Conservation (phyloP, 2,329 filamentous ascomycete species). For the Fusarium tuaranense region DNA sequence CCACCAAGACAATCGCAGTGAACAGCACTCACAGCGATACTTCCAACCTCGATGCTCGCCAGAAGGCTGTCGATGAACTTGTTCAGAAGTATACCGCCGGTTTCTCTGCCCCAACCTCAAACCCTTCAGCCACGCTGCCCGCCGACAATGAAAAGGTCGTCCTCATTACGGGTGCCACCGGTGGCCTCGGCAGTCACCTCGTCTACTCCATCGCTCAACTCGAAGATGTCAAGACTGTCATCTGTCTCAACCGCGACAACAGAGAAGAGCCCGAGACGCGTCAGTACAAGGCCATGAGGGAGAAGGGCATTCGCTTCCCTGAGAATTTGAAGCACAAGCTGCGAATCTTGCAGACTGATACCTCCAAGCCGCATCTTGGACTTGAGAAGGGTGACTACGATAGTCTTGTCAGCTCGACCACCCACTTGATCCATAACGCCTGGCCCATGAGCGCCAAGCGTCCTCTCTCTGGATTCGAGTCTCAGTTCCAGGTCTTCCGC, state of each 20-base stretch:
- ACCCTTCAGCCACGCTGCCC: fast-evolving
- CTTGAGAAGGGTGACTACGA: background rate
- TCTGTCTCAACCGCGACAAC: conserved; percentile 25
- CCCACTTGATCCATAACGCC: conserved; percentile 37
- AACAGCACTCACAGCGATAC: background rate
- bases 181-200: conserved; percentile 23
- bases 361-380: conserved; percentile 14
- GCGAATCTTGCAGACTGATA: conserved; percentile 12
- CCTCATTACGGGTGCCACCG: conserved; percentile 18
- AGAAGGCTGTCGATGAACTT: conserved; percentile 12
- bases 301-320: conserved; percentile 23
- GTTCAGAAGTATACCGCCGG: conserved; percentile 13
- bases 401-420: background rate
- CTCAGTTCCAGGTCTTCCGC: conserved; percentile 36
- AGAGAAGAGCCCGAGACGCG: background rate
- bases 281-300: conserved; percentile 29
- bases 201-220: conserved; percentile 26
- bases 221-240: conserved; percentile 11
- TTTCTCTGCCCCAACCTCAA: conserved; percentile 1
- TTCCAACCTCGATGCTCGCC: background rate
- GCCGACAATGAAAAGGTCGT: conserved; percentile 9
- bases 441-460: conserved; percentile 42
- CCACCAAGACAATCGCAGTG: background rate
- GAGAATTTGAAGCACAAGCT: conserved; percentile 27
- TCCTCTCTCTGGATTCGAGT: conserved; percentile 26